Conservation (phyloP, 2,329 filamentous ascomycete species). For the Orbilia quercus region DNA sequence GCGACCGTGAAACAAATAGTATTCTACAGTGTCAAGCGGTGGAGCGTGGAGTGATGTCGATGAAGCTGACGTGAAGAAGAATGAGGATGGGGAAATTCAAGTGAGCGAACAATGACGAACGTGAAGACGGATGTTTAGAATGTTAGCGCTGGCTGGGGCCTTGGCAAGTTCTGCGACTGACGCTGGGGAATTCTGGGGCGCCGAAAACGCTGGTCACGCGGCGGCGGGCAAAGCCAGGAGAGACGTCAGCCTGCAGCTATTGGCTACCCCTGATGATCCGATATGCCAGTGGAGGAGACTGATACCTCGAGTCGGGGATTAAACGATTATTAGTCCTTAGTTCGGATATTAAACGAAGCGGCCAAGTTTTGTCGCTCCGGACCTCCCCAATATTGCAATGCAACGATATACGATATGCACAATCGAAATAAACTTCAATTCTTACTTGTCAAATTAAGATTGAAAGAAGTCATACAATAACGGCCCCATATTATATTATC, state of each 20-base stretch:
- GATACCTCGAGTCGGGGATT: no score
- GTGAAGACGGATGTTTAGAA: slow-evolving; percentile 14
- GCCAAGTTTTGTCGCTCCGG: no score
- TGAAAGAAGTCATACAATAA: background rate
- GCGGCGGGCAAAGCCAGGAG: background rate
- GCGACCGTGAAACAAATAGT: background rate
- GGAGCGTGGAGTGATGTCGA: background rate
- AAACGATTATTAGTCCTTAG: no score
- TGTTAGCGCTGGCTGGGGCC: slow-evolving; percentile 23
- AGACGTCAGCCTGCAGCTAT: slow-evolving; percentile 46
- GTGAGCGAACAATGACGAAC: slow-evolving; percentile 51
- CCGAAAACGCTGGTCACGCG: slow-evolving; percentile 47
- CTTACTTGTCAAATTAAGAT: background rate
- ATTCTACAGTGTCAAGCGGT: slow-evolving; percentile 1
- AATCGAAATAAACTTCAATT: no score
- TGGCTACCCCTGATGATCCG: slow-evolving; percentile 46
- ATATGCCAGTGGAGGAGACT: no score
- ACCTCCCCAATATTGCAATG: no score
- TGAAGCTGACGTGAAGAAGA: slow-evolving; percentile 16
- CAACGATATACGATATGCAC: no score
- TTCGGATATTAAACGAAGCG: no score
- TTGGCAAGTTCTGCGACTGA: slow-evolving; percentile 26
- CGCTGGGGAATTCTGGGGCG: slow-evolving; percentile 35
- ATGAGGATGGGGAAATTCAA: slow-evolving; percentile 26
- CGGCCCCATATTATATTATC: background rate